A percentile compares a stretch with the other conserved stretches of the same genome.
Conservation (phyloP, 1,284 basidiomycete species). For the Apiotrichum laibachii region DNA sequence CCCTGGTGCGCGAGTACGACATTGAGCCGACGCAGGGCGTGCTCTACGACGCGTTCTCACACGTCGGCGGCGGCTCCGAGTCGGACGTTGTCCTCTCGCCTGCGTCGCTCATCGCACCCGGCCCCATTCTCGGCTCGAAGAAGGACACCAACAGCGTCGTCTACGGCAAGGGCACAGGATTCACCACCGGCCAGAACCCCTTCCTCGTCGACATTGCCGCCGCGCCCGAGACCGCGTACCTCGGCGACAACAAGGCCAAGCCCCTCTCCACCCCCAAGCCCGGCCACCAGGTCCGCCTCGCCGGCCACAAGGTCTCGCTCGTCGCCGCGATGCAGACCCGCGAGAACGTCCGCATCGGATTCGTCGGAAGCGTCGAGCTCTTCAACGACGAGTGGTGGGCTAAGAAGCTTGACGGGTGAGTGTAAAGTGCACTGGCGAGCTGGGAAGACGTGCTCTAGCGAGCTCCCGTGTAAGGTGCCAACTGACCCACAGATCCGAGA, state of each 20-base stretch:
- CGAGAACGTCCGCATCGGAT: slow-evolving; percentile 72
- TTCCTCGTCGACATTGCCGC: slow-evolving; percentile 75
- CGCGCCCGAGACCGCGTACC: slow-evolving; percentile 60
- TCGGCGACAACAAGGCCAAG: slow-evolving; percentile 58
- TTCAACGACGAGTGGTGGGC: slow-evolving; percentile 59
- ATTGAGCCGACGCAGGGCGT: slow-evolving; percentile 46
- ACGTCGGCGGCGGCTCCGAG: slow-evolving; percentile 16
- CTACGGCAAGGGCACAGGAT: slow-evolving; percentile 15
- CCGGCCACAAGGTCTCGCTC: slow-evolving; percentile 69
- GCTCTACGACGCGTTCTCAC: slow-evolving; percentile 52
- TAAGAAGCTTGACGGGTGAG: slow-evolving; percentile 53
- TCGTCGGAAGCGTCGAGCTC: slow-evolving; percentile 75
- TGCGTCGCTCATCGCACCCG: slow-evolving; percentile 71
- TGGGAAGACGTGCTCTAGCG: no score
- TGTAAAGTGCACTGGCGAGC: slow-evolving; percentile 17
- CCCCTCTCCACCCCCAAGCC: slow-evolving; percentile 60
- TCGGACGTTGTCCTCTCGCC: slow-evolving; percentile 56
- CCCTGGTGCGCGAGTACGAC: slow-evolving; percentile 58
- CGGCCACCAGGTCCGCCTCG: slow-evolving; percentile 63
- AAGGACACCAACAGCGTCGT: slow-evolving; percentile 8
- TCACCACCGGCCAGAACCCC: slow-evolving; percentile 71
- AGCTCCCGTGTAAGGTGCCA: no score
- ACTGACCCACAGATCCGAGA: slow-evolving; percentile 49
- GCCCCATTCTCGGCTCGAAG: slow-evolving; percentile 32
- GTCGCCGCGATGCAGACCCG: slow-evolving; percentile 86